These are phyloP conservation scores for Xylaria nigripes DNA, from an alignment of 495 filamentous ascomycete genomes.

Conservation along the genomic window DNA sequence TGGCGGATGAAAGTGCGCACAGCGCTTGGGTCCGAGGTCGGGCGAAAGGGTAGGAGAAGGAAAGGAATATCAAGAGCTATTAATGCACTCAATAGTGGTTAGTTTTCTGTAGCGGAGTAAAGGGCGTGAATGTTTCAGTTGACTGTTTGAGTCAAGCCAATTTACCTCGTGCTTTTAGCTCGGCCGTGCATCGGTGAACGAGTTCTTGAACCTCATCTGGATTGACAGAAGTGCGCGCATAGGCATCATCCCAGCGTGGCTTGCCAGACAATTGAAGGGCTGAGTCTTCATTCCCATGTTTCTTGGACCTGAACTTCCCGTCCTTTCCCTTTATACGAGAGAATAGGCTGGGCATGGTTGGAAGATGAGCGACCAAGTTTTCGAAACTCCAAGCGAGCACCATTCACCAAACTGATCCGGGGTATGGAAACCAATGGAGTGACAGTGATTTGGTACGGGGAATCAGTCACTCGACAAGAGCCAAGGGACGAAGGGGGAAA, in stretches of 20 bases:
- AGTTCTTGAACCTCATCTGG: constrained; percentile 89
- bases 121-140: neutral
- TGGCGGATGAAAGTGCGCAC: constrained; percentile 88
- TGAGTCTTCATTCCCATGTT: constrained; percentile 36
- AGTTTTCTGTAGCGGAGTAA: constrained; percentile 16
- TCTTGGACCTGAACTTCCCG: constrained; percentile 48
- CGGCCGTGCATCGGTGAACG: constrained; percentile 71
- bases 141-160: neutral
- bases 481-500: constrained; percentile 13
- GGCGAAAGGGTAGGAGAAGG: constrained; percentile 90
- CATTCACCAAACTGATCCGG: neutral
- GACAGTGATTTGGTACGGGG: neutral
- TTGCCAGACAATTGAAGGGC: constrained; percentile 51
- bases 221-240: constrained; percentile 74
- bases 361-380: constrained; percentile 5
- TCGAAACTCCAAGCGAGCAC: constrained; percentile 5
- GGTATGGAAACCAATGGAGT: constrained; percentile 2
- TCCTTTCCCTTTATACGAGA: constrained; percentile 69
- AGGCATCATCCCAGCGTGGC: constrained; percentile 83
- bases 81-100: constrained; percentile 21
- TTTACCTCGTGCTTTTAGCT: constrained; percentile 89
- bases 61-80: constrained; percentile 84
- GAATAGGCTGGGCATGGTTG: constrained; percentile 56
- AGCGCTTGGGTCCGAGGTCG: constrained; percentile 81
- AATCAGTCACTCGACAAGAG: constrained; percentile 14